Evolutionary conservation across 2,329 filamentous ascomycete genomes (phyloP).

Genomic region (Pseudogymnoascus sp.): DNA sequence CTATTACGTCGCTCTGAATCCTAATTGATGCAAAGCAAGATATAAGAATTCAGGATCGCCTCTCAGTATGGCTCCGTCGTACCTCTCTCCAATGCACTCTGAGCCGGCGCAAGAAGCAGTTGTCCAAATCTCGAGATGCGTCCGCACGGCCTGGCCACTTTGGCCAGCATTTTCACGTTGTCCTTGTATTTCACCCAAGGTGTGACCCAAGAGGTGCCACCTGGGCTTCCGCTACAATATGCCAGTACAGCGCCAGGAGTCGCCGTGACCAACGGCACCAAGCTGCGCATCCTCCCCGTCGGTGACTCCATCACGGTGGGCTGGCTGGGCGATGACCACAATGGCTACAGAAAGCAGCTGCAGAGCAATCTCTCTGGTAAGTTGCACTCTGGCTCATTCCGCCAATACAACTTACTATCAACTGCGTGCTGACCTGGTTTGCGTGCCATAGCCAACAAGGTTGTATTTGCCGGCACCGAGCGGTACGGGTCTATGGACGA

Average conservation of each 20-base stretch:
- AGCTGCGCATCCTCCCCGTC: constrained; percentile 27
- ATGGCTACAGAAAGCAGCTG: constrained; percentile 33
- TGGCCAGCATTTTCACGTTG: neutral
- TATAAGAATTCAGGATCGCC: neutral
- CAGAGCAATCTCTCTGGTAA: constrained; percentile 20
- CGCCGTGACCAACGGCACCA: neutral
- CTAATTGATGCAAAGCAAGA: neutral
- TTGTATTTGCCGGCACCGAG: constrained; percentile 29
- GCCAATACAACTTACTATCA: neutral
- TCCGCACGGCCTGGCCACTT: neutral
- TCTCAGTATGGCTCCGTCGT: neutral
- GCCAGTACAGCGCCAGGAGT: neutral
- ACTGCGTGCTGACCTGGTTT: neutral
- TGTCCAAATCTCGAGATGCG: neutral
- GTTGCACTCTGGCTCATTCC: neutral
- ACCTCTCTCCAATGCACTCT: neutral
- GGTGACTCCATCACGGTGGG: constrained; percentile 34
- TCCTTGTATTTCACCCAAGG: neutral
- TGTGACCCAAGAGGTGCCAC: neutral
- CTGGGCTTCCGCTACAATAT: neutral
- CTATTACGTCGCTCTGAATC: neutral
- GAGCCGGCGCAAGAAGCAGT: neutral
- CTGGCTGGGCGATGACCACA: constrained; percentile 25
- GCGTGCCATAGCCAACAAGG: constrained; percentile 12
- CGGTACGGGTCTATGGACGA: constrained; percentile 28